Evolutionary conservation across 1,284 basidiomycete genomes (phyloP).

Genomic region (Cutaneotrichosporon mucoides): DNA sequence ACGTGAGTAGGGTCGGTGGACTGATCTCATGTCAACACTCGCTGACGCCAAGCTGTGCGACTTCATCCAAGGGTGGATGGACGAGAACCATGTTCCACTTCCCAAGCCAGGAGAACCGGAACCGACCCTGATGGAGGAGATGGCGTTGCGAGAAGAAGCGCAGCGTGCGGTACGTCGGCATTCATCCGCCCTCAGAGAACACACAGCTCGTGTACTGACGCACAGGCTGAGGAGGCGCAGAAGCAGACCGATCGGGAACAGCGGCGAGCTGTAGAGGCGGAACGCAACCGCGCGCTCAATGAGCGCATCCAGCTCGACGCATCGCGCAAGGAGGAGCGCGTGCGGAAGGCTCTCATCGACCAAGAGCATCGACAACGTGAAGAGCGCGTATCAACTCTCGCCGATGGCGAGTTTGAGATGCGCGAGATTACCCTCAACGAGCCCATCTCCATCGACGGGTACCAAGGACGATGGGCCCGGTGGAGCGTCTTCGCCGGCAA

Average conservation of each 20-base stretch:
- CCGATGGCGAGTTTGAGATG: conserved; percentile 39
- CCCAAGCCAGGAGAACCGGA: conserved; percentile 34
- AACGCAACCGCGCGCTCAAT: conserved; percentile 28
- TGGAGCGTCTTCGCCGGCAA: conserved; percentile 44
- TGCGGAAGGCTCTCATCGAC: conserved; percentile 18
- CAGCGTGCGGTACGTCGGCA: conserved; percentile 42
- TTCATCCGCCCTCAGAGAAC: too few species aligned
- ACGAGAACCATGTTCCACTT: conserved; percentile 40
- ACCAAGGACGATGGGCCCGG: conserved; percentile 31
- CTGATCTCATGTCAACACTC: too few species aligned
- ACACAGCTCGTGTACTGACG: not conserved
- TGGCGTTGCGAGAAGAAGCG: conserved; percentile 44
- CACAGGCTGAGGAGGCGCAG: conserved; percentile 32
- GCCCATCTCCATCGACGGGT: conserved; percentile 32
- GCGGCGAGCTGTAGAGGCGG: conserved; percentile 12
- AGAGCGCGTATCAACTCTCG: conserved; percentile 29
- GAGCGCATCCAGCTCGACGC: conserved; percentile 42
- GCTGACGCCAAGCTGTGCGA: conserved; percentile 35
- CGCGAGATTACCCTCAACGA: conserved; percentile 35
- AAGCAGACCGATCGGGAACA: conserved; percentile 28
- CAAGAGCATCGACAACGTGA: conserved; percentile 23
- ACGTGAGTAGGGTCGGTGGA: conserved; percentile 28
- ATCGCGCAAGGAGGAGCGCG: conserved; percentile 33
- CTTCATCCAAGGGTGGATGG: conserved; percentile 40
- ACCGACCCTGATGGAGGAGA: conserved; percentile 47